These are phyloP conservation scores for Apiospora marii DNA, from an alignment of 2,329 filamentous ascomycete species.

Conservation along the genomic window DNA sequence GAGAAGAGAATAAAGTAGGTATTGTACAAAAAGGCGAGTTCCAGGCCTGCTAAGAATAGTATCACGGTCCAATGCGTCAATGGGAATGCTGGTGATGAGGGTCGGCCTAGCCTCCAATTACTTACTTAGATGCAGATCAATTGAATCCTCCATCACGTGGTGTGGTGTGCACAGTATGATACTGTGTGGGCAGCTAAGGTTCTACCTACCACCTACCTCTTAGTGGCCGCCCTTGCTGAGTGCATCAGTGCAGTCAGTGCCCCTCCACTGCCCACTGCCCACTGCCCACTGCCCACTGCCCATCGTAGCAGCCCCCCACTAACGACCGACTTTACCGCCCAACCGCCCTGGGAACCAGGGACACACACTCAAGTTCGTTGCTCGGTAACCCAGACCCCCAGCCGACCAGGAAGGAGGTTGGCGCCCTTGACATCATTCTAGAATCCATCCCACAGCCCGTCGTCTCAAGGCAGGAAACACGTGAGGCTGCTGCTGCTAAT, in stretches of 20 bases:
- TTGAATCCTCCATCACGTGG: constrained; percentile 15
- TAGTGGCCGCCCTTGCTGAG: neutral
- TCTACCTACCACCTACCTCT: too few relatives aligned
- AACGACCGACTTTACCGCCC: neutral
- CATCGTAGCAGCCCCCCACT: neutral
- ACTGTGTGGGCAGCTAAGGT: neutral
- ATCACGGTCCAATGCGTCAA: neutral
- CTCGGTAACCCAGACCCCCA: constrained; percentile 19
- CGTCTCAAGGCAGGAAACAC: constrained; percentile 6
- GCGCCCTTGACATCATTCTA: constrained; percentile 13
- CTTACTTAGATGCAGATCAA: neutral
- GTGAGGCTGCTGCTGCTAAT: neutral
- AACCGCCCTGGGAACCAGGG: neutral
- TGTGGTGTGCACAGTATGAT: neutral
- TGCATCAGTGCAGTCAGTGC: neutral
- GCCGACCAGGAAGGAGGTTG: constrained; percentile 11
- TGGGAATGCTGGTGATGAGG: neutral
- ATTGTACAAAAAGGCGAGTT: neutral
- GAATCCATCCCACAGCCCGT: neutral
- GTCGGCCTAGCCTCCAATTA: neutral
- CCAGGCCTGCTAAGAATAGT: neutral
- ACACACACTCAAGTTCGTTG: neutral
- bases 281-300: too few relatives aligned
- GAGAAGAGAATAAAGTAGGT: neutral
- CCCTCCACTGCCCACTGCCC: neutral